A percentile compares a stretch with the other conserved stretches of the same genome.
These are phyloP conservation scores for Macrocystidia cucumis DNA, from an alignment of 1,284 basidiomycete genomes.

Conservation along the genomic window DNA sequence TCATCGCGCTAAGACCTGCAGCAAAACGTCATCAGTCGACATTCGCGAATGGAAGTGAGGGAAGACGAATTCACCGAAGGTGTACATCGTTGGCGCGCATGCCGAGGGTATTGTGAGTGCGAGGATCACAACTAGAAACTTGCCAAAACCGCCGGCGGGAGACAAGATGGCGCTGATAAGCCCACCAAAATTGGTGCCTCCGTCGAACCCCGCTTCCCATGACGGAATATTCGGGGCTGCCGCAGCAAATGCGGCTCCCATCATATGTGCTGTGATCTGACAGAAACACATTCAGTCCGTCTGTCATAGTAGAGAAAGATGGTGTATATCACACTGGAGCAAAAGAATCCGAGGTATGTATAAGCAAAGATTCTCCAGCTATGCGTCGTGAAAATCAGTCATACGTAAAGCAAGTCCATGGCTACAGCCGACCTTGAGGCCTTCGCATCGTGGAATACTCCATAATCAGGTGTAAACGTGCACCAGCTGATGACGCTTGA, in stretches of 20 bases:
- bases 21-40: constrained; percentile 1
- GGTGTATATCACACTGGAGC: constrained; percentile 36
- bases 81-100: constrained; percentile 72
- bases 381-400: constrained; percentile 2
- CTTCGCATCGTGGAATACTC: constrained; percentile 45
- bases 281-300: constrained; percentile 1
- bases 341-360: constrained; percentile 59
- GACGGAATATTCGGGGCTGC: constrained; percentile 46
- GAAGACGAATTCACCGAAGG: constrained; percentile 35
- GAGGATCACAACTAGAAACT: constrained; percentile 32
- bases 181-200: constrained; percentile 46
- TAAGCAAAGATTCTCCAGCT: constrained; percentile 50
- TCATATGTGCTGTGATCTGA: constrained; percentile 48
- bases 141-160: constrained; percentile 49
- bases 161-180: constrained; percentile 49
- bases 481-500: constrained; percentile 44
- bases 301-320: neutral
- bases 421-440: constrained; percentile 33
- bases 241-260: constrained; percentile 60
- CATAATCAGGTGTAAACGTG: constrained; percentile 49
- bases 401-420: too few species aligned
- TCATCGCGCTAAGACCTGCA: constrained; percentile 58
- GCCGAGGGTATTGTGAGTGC: constrained; percentile 43
- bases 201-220: constrained; percentile 50
- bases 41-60: neutral